Conservation (phyloP, 1,139 yeast genomes). For the Candida neerlandica region DNA sequence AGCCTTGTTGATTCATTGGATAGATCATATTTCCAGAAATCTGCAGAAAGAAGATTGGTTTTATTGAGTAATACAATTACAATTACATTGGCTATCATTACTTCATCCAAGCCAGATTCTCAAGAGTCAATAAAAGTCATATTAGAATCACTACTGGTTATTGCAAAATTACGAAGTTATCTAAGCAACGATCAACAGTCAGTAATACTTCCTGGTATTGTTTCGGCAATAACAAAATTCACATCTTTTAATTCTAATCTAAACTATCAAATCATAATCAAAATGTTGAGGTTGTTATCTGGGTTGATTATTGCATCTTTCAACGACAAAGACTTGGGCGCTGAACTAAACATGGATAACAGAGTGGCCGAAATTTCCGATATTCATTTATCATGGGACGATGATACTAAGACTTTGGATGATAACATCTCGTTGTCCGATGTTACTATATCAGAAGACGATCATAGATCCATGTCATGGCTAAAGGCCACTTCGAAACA, state of each 20-base stretch:
- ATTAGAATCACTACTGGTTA: conserved; percentile 8
- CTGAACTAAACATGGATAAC: conserved; percentile 14
- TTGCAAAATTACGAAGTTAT: conserved; percentile 8
- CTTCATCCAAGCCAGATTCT: conserved; percentile 13
- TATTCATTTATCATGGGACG: conserved; percentile 24
- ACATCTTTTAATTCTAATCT: conserved; percentile 24
- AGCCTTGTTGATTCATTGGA: conserved; percentile 5
- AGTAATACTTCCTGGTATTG: conserved; percentile 43
- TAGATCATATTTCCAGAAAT: conserved; percentile 23
- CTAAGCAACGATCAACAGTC: conserved; percentile 36
- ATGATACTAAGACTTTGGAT: conserved; percentile 13
- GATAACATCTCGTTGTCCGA: conserved; percentile 9
- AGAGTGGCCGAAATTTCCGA: conserved; percentile 16
- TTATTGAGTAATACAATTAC: conserved; percentile 32
- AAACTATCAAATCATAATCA: conserved; percentile 26
- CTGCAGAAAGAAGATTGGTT: conserved; percentile 22
- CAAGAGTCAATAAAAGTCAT: conserved; percentile 12
- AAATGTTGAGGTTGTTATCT: conserved; percentile 26
- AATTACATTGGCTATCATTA: conserved; percentile 23
- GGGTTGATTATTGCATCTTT: conserved; percentile 29
- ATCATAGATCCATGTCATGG: conserved; percentile 60
- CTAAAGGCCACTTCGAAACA: conserved; percentile 64
- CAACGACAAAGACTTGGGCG: conserved; percentile 27
- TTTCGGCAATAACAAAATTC: conserved; percentile 36
- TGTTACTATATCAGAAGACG: conserved; percentile 11